phyloP scores from a whole-genome alignment of 495 filamentous ascomycete genomes.

The Lasiosphaeria hispida region DNA sequence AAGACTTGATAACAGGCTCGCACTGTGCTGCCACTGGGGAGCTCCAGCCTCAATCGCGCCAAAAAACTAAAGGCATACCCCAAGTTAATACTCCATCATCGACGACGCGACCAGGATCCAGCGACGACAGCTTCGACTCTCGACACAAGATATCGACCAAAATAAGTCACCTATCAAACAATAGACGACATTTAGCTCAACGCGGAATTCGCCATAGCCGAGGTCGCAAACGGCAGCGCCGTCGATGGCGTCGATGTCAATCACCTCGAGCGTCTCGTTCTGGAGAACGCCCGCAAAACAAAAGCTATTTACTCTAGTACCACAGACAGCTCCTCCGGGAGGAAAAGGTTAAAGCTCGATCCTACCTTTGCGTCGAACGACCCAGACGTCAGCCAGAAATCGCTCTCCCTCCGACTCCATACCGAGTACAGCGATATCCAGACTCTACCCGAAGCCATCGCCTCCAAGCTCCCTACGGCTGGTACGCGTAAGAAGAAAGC shows the following conservation, averaged over 20 bases:
- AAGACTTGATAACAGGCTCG: background rate
- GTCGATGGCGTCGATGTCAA: constrained; percentile 23
- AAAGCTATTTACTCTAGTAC: constrained; percentile 40
- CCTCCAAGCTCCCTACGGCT: constrained; percentile 70
- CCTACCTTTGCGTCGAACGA: constrained; percentile 34
- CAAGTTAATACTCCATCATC: background rate
- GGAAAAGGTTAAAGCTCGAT: constrained; percentile 44
- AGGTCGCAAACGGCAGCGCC: constrained; percentile 23
- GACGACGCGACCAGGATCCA: constrained; percentile 9
- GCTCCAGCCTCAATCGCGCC: constrained; percentile 1
- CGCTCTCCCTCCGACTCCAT: constrained; percentile 45
- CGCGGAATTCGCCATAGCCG: constrained; percentile 20
- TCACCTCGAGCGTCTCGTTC: constrained; percentile 36
- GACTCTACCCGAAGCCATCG: constrained; percentile 79
- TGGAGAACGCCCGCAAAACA: constrained; percentile 41
- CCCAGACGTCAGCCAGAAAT: constrained; percentile 38
- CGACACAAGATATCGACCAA: background rate
- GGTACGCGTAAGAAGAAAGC: constrained; percentile 43
- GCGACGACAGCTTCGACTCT: background rate
- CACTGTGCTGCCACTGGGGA: constrained; percentile 3
- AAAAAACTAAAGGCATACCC: constrained; percentile 3
- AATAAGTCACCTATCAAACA: background rate
- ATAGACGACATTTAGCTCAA: background rate
- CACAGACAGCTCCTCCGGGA: constrained; percentile 26
- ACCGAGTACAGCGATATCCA: constrained; percentile 79